phyloP scores from a whole-genome alignment of 768 basidiomycete genomes.

The Austroboletus festivus region DNA sequence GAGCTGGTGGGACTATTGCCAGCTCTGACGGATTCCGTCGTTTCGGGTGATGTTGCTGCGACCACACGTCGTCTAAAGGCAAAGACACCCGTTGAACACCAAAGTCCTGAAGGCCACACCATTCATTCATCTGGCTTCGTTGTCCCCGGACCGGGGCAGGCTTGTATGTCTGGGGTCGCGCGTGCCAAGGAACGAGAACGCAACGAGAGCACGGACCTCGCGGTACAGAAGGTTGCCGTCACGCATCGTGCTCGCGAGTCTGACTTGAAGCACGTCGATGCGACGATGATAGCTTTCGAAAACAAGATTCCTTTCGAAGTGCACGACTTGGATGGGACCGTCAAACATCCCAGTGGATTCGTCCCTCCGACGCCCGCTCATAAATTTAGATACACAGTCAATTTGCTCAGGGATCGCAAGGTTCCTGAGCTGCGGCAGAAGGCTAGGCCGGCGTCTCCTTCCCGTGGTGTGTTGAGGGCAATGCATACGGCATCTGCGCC shows the following conservation, averaged over 20 bases:
- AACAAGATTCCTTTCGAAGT: conserved; percentile 46
- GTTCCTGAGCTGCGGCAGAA: conserved; percentile 4
- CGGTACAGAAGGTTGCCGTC: conserved; percentile 31
- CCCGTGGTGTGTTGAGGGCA: conserved; percentile 17
- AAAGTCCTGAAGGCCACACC: conserved; percentile 11
- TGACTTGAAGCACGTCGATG: conserved; percentile 23
- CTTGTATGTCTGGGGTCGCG: conserved; percentile 21
- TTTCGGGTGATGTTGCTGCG: conserved; percentile 24
- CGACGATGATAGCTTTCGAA: conserved; percentile 20
- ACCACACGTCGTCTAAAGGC: conserved; percentile 27
- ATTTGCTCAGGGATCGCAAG: conserved; percentile 18
- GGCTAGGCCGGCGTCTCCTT: conserved; percentile 10
- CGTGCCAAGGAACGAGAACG: conserved; percentile 27
- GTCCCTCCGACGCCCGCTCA: conserved; percentile 40
- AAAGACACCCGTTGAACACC: conserved; percentile 29
- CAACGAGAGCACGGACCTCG: conserved; percentile 16
- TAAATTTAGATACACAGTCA: conserved; percentile 30
- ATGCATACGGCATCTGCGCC: conserved; percentile 16
- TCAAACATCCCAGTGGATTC: conserved; percentile 43
- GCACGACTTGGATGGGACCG: conserved; percentile 34
- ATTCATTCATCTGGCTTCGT: conserved; percentile 29
- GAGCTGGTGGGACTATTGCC: conserved; percentile 23
- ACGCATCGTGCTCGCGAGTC: conserved; percentile 32
- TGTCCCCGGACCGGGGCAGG: conserved; percentile 29
- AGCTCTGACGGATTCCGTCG: conserved; percentile 19